Evolutionary conservation across 2,329 filamentous ascomycete genomes (phyloP).

Genomic region (Pseudomassariella vexata): DNA sequence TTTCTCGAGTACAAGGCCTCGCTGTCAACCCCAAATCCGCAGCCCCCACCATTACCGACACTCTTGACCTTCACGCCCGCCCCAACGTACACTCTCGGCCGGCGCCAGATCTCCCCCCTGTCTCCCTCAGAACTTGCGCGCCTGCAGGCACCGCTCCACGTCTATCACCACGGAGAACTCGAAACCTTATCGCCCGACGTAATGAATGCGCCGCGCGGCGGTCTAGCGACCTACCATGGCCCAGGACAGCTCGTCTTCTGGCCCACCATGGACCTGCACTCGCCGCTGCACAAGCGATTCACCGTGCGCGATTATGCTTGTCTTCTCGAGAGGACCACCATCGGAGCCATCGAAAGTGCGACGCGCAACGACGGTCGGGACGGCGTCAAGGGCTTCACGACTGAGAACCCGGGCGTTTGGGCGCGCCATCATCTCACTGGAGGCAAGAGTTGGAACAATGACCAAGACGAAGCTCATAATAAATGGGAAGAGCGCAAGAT

Average conservation of each 20-base stretch:
- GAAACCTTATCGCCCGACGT: constrained; percentile 49
- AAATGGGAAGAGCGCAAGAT: constrained; percentile 59
- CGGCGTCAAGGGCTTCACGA: constrained; percentile 57
- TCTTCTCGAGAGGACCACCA: constrained; percentile 71
- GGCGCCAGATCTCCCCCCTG: constrained; percentile 60
- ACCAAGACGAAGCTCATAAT: background rate
- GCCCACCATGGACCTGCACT: constrained; percentile 76
- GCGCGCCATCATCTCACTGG: constrained; percentile 29
- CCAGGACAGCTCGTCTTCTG: constrained; percentile 92
- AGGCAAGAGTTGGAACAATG: constrained; percentile 13
- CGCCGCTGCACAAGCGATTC: constrained; percentile 47
- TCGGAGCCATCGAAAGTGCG: constrained; percentile 48
- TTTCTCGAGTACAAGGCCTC: constrained; percentile 54
- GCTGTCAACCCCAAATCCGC: constrained; percentile 12
- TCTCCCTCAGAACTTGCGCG: constrained; percentile 36
- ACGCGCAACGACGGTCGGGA: constrained; percentile 28
- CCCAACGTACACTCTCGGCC: constrained; percentile 85
- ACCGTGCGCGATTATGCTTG: constrained; percentile 72
- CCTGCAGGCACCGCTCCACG: constrained; percentile 34
- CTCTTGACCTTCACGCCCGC: constrained; percentile 77
- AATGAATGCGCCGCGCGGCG: constrained; percentile 70
- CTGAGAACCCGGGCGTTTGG: constrained; percentile 83
- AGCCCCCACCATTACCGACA: constrained; percentile 54
- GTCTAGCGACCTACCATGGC: constrained; percentile 91
- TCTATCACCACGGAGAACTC: constrained; percentile 13